Evolutionary conservation across 1,284 basidiomycete species (phyloP), one percentile per base, ranked within the genome.

Genomic region (Rhodotorula sp.): DNA sequence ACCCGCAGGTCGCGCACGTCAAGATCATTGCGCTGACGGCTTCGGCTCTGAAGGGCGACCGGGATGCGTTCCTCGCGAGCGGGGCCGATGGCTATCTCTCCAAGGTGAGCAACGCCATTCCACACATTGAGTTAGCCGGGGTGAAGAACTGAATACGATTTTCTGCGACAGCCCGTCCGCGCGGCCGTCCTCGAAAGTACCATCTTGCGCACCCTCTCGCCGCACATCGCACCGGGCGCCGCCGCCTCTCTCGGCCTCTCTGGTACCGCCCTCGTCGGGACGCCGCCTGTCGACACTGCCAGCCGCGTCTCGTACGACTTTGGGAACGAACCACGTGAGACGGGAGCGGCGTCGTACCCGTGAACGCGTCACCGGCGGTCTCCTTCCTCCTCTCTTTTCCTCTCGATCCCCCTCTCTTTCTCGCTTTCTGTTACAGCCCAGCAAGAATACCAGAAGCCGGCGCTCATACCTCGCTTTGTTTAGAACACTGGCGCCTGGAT

Each of bases 21-120:
- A 75, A 69, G 55, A 72, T 77, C 68, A 69, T 78, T 38, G 77
- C 77, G 0, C 66, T 77, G 5, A 78, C 77, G 5, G 77, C 77
- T 2, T 72, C 68, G 18, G 77, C 77, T 1, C 66, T 77, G 31
- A 67, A 71, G 31, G 76, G 76, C 52, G 77, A 78, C 67, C 63
- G 67, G 31, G 75, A 77, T 45, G 59, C 65, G 31, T 76, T 72
- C 55, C 49, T 78, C 23, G 69, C 66, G 1, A 67, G 62, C 48
- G 77, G 77, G 8, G 73, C 77, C 48, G 67, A 74, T 49, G 72
- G 65, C 34, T 78, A 78, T 47, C 68, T 78, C 6, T 66, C 71
- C n/a, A 78, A 77, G 68, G 71, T 68, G 52, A 52, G 68, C 21
- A 8, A 34, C 34, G 34, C 34, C 34, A 34, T 34, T 34, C 28